A percentile compares a stretch with the other conserved stretches of the same genome.
Conservation (phyloP, 306 rosid species). For the Chamaecrista fasciculata region DNA sequence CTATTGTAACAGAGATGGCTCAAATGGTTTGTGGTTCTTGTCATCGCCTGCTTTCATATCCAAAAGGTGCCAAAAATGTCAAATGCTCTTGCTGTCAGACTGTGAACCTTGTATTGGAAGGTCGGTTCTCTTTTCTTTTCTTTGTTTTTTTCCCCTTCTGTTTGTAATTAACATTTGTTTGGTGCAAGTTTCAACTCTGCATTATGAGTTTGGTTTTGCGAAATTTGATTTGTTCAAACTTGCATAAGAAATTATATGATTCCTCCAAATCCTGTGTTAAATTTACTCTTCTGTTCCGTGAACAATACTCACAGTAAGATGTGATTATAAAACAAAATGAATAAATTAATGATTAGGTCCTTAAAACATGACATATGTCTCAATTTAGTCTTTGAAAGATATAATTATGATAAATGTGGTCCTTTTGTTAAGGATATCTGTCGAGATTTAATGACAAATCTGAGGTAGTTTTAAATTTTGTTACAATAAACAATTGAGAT, state of each 20-base stretch:
- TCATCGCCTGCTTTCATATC: conserved; percentile 68
- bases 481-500: no score
- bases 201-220: not conserved
- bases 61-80: conserved; percentile 65
- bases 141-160: conserved; percentile 18
- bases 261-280: not conserved
- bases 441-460: no score
- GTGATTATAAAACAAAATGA: no score
- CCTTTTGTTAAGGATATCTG: no score
- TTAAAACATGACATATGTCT: no score
- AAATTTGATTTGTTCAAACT: conserved; percentile 20
- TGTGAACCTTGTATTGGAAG: conserved; percentile 76
- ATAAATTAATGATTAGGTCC: no score
- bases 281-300: not conserved
- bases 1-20: conserved; percentile 55
- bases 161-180: conserved; percentile 5
- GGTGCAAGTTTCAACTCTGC: conserved; percentile 7
- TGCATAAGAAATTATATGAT: not conserved
- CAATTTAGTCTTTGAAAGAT: no score
- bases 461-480: no score
- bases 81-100: conserved; percentile 84
- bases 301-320: not conserved
- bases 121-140: conserved; percentile 44
- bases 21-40: conserved; percentile 98
- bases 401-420: no score